These are phyloP conservation scores for Durio zibethinus DNA, from an alignment of 345 rosid genomes.

Conservation along the genomic window DNA sequence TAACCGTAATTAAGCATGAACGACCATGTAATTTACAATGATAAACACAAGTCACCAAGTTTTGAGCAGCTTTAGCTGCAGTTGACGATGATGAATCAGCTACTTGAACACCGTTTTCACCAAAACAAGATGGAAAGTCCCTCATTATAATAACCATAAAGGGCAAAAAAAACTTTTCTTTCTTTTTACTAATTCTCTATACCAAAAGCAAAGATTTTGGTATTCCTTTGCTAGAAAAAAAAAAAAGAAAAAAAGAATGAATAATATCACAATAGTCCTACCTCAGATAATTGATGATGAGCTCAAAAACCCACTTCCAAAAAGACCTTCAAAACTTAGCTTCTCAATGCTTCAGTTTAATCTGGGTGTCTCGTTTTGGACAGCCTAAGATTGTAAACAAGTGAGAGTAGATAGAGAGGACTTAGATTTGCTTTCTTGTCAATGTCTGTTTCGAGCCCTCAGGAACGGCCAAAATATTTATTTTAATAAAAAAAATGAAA, in stretches of 20 bases:
- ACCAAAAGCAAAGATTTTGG: not conserved
- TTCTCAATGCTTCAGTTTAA: conserved; percentile 22
- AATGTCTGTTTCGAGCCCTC: conserved; percentile 8
- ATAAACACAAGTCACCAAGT: conserved; percentile 73
- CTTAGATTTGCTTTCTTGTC: conserved; percentile 29
- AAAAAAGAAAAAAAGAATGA: not conserved
- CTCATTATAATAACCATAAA: conserved; percentile 42
- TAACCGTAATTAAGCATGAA: conserved; percentile 65
- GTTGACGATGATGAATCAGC: conserved; percentile 75
- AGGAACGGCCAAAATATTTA: not conserved
- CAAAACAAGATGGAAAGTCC: conserved; percentile 97
- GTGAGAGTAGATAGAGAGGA: conserved; percentile 7
- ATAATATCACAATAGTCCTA: conserved; percentile 12
- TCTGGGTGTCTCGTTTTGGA: conserved; percentile 19
- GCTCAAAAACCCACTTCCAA: conserved; percentile 32
- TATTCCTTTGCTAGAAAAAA: not conserved
- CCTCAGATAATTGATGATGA: conserved; percentile 27
- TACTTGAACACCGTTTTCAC: conserved; percentile 92
- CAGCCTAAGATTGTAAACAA: conserved; percentile 10
- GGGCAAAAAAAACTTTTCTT: not conserved
- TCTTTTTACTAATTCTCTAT: not conserved
- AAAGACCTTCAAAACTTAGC: conserved; percentile 27
- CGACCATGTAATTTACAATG: conserved; percentile 56
- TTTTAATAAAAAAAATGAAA: not conserved
- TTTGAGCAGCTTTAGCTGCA: conserved; percentile 61